Evolutionary conservation across 2,329 filamentous ascomycete genomes (phyloP).

Genomic region (Aureobasidium sp.): DNA sequence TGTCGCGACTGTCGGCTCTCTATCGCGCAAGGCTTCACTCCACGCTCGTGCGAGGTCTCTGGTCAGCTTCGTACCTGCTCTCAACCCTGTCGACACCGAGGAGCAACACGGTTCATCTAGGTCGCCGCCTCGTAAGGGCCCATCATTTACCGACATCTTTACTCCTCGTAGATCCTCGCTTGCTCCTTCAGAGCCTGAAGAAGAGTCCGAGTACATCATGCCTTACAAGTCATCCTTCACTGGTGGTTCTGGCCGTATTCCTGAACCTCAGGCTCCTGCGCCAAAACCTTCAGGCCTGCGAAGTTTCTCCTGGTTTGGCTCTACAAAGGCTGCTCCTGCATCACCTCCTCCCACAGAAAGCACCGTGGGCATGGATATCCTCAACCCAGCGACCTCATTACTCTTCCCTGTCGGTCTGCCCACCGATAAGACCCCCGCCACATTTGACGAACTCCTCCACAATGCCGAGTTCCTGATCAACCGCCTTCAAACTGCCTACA

Average conservation of each 20-base stretch:
- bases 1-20: conserved; percentile 9
- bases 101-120: conserved; percentile 9
- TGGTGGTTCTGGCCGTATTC: conserved; percentile 16
- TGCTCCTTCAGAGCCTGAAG: conserved; percentile 21
- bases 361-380: conserved; percentile 40
- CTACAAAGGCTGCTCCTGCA: conserved; percentile 19
- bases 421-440: conserved; percentile 44
- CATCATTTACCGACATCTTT: conserved; percentile 15
- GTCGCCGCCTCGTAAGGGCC: conserved; percentile 15
- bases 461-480: conserved; percentile 51
- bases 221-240: conserved; percentile 31
- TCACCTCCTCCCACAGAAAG: conserved; percentile 15
- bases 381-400: conserved; percentile 46
- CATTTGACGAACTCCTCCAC: conserved; percentile 50
- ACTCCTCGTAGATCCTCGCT: conserved; percentile 13
- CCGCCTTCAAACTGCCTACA: conserved; percentile 52
- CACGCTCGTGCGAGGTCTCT: conserved; percentile 16
- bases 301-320: conserved; percentile 31
- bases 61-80: conserved; percentile 11
- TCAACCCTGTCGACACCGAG: conserved; percentile 1
- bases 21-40: conserved; percentile 17
- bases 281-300: conserved; percentile 9
- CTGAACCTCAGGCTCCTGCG: conserved; percentile 5
- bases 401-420: conserved; percentile 48
- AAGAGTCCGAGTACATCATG: conserved; percentile 30